Evolutionary conservation across 305 asterid species (phyloP), one percentile per base, ranked within the genome.

Genomic region (Solanum hybrid): DNA sequence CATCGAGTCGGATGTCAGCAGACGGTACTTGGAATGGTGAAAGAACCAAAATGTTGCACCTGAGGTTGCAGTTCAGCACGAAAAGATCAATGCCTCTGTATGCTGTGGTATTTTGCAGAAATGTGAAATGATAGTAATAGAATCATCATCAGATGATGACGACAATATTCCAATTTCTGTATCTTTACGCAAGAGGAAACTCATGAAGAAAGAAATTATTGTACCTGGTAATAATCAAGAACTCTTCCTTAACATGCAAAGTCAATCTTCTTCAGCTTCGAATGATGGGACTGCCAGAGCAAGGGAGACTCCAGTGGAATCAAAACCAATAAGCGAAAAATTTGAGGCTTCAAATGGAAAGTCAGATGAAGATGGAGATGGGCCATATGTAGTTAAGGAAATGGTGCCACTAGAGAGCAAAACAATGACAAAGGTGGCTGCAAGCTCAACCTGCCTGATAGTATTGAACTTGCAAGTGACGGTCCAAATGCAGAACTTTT

Each of bases 11-110:
- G 77, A 69, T 42, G 93, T 93, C 8, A 92, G 92, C 12, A n/a
- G 24, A 18, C 81, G 86, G 7, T 94, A 94, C 90, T n/a, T 87
- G n/a, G 35, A 76, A 22, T 91, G 94, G 93, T 92, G 95, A 93
- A 83, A 74, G 51, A 85, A 74, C 31, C 86, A 90, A 9, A 85
- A 29, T 4, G 35, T 18, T 75, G 80, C 34, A 42, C 28, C 64
- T 69, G 69, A 18, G 26, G 39, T 71, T 7, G 33, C 31, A 26
- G 28, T 83, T 57, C n/a, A 84, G 75, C 31, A 28, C 26, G 35
- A 37, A 36, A 71, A 37, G 69, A 24, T 28, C 8, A 74, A 36
- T 24, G 39, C 76, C 35, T 37, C 11, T 22, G n/a, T 37, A 71
- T 9, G 18, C 7, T n/a, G 86, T 80, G 86, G 13, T 37, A 3